These are phyloP conservation scores for Flaveria robusta DNA, from an alignment of 129 eudicot species.

Conservation along the genomic window DNA sequence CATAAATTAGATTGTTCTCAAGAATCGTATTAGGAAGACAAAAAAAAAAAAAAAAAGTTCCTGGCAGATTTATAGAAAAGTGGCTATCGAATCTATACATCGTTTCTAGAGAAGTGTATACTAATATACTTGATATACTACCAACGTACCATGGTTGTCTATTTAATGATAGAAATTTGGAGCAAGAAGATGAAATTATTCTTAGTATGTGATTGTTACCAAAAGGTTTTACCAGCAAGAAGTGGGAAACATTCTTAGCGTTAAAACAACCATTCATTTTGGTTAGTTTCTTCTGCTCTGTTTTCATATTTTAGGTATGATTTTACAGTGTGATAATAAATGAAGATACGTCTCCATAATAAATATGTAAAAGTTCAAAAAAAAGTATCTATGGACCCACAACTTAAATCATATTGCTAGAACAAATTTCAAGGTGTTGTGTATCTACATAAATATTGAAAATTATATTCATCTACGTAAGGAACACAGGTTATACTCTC, in stretches of 20 bases:
- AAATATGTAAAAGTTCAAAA: not conserved
- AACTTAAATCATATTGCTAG: conserved; percentile 5
- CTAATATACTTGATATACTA: not conserved
- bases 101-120: conserved; percentile 8
- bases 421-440: conserved; percentile 4
- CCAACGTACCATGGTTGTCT: not conserved
- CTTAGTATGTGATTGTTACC: not conserved
- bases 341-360: not conserved
- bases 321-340: conserved; percentile 1
- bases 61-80: not conserved
- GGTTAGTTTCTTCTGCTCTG: not conserved
- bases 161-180: not conserved
- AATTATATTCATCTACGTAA: not conserved
- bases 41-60: not conserved
- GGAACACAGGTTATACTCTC: not conserved
- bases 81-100: not conserved
- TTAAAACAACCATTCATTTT: conserved; percentile 9
- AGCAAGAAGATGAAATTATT: not conserved
- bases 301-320: conserved; percentile 13
- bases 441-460: not conserved
- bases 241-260: not conserved
- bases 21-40: not conserved
- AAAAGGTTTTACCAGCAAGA: not conserved
- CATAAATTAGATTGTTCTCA: not conserved
- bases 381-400: not conserved